phyloP scores from a whole-genome alignment of 768 basidiomycete genomes.

The Russula sp. region DNA sequence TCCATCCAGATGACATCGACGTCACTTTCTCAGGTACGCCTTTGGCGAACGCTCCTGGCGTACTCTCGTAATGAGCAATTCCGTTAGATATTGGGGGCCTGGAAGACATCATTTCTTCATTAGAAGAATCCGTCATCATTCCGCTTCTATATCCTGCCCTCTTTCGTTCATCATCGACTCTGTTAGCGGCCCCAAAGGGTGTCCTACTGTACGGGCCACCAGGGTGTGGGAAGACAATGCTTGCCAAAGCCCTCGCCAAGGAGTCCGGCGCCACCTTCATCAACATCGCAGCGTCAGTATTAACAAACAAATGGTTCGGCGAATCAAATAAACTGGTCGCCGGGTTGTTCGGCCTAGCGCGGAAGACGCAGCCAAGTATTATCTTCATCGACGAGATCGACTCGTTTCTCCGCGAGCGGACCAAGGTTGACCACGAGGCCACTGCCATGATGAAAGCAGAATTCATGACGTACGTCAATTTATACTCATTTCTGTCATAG shows the following conservation, averaged over 20 bases:
- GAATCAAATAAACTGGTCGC: conserved; percentile 95
- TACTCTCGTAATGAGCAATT: conserved; percentile 11
- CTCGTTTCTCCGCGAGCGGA: conserved; percentile 85
- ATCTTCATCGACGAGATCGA: conserved; percentile 99
- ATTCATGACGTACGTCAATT: conserved; percentile 74
- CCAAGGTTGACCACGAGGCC: conserved; percentile 90
- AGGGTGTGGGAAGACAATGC: conserved; percentile 98
- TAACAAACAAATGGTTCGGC: conserved; percentile 83
- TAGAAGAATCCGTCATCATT: conserved; percentile 94
- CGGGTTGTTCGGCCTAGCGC: conserved; percentile 88
- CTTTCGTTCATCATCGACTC: conserved; percentile 74
- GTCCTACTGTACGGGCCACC: conserved; percentile 95
- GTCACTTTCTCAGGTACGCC: conserved; percentile 67
- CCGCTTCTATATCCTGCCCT: conserved; percentile 88
- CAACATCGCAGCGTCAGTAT: conserved; percentile 59
- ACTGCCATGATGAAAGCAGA: conserved; percentile 99
- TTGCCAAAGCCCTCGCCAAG: conserved; percentile 97
- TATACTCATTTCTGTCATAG: conserved; percentile 10
- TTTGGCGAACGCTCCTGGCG: neutral
- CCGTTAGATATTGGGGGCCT: conserved; percentile 84
- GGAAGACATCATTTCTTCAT: conserved; percentile 81
- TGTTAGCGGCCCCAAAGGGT: conserved; percentile 91
- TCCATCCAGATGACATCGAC: conserved; percentile 86
- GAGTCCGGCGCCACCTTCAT: conserved; percentile 98
- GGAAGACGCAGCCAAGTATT: conserved; percentile 91